These are phyloP conservation scores for Handroanthus guayacan DNA, from an alignment of 257 asterid species.

Conservation along the genomic window DNA sequence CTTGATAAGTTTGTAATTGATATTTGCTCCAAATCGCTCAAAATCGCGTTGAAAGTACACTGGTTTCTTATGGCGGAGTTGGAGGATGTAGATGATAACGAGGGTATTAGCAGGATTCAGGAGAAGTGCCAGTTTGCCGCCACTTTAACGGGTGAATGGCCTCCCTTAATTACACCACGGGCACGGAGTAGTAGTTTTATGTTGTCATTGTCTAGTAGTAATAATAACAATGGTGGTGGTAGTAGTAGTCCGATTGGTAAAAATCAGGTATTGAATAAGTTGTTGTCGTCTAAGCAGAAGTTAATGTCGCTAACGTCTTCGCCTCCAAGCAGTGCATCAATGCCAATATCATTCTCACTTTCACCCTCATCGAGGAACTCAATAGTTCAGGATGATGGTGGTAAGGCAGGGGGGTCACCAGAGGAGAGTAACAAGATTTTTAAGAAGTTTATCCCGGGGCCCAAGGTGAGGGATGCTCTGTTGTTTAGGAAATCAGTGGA, in stretches of 20 bases:
- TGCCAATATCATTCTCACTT: conserved; percentile 53
- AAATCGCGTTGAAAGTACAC: conserved; percentile 85
- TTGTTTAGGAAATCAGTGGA: conserved; percentile 80
- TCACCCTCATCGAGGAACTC: conserved; percentile 66
- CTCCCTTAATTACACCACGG: conserved; percentile 73
- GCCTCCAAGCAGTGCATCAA: conserved; percentile 58
- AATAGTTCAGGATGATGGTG: conserved; percentile 59
- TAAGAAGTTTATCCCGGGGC: conserved; percentile 81
- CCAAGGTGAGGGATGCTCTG: conserved; percentile 78
- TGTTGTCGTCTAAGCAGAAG: conserved; percentile 86
- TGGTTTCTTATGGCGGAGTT: conserved; percentile 97
- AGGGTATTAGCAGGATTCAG: conserved; percentile 90
- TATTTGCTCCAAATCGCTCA: conserved; percentile 75
- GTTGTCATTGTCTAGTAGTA: conserved; percentile 45
- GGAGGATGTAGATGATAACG: conserved; percentile 91
- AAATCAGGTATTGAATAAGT: conserved; percentile 76
- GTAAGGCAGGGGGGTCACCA: conserved; percentile 54
- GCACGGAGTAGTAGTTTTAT: conserved; percentile 46
- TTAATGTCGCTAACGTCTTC: conserved; percentile 75
- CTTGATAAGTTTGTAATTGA: conserved; percentile 91
- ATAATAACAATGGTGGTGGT: conserved; percentile 38
- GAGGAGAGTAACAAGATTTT: conserved; percentile 80
- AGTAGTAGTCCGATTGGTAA: conserved; percentile 65
- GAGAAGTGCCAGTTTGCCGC: conserved; percentile 97
- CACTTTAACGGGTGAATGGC: conserved; percentile 96